Evolutionary conservation across 306 rosid genomes (phyloP).

Genomic region (Senna siamea): DNA sequence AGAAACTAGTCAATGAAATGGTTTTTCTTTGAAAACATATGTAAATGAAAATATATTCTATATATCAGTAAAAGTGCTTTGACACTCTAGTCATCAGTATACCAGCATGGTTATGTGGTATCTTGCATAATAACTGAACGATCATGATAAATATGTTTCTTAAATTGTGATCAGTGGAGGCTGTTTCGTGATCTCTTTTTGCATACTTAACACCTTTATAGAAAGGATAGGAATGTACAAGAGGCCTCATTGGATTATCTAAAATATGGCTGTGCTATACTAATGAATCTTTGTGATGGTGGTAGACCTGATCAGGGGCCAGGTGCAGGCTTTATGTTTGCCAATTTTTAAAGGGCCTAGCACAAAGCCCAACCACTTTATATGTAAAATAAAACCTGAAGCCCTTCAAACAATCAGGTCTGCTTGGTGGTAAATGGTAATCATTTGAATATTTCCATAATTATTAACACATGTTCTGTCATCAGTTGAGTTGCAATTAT

Average conservation of each 20-base stretch:
- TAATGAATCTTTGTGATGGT: not conserved
- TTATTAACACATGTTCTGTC: not conserved
- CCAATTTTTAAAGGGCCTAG: too few species aligned
- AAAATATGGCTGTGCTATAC: not conserved
- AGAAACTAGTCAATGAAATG: not conserved
- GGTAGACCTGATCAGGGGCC: not conserved
- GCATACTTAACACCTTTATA: not conserved
- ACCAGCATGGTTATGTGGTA: not conserved
- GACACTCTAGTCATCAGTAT: not conserved
- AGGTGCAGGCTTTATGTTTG: not conserved
- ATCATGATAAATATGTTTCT: not conserved
- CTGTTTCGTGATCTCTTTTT: not conserved
- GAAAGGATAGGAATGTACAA: not conserved
- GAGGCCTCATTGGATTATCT: not conserved
- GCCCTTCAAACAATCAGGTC: not conserved
- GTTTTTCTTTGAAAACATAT: not conserved
- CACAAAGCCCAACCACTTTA: too few species aligned
- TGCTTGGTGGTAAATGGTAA: not conserved
- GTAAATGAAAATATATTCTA: not conserved
- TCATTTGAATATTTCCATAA: not conserved
- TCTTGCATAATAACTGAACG: not conserved
- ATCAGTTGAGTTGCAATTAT: constrained; percentile 32
- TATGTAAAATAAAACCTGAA: not conserved
- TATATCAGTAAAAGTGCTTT: not conserved
- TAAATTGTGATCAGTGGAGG: not conserved